Base-by-base conservation (phyloP, 805 yeast species). In the Suhomyces prunicola region DNA sequence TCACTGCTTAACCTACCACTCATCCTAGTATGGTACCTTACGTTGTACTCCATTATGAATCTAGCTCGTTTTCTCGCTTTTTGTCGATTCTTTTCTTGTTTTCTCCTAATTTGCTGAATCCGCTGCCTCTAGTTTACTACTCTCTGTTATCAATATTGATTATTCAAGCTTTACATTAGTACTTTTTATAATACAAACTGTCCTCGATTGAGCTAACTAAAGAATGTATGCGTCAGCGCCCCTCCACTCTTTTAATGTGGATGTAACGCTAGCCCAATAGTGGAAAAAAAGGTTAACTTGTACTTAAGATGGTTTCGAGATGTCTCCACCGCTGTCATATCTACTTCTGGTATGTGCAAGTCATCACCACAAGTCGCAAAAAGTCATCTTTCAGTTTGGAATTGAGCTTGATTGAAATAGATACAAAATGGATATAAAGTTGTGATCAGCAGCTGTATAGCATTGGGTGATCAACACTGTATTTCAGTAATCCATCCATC, bases 101-200 rank as follows among this genome's bases (percentile, higher is more conserved):
- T 42, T 42, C 26, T 41, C 46, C 46, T 42, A 22, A 42, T 22
- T 24, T 39, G 24, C 22, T 19, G 42, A 42, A 17, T 12, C 27
- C 5, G 27, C 19, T 24, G 46, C 31, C 46, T 42, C 46, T 42
- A 23, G 46, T 42, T 42, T 42, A 22, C 46, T 42, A 42, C 24
- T 42, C 46, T 42, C 46, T 42, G 46, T 42, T 42, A 42, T 24
- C 46, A 42, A 42, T 42, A 42, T 42, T 42, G 46, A 42, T 23
- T 42, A 24, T 42, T 41, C 45, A 22, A 41, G 26, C 26, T 19
- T 23, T 47, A 33, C 44, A 40, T 47, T 40, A 48, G 44, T 50
- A 12, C 39, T 24, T 49, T 41, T 47, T 40, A 35, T 44, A 26
- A 35, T 54, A 26, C 48, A 44, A 12, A 26, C 35, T 44, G 47